Base-by-base conservation (phyloP, 139 green algal species). In the Tetradesmus obliquus region DNA sequence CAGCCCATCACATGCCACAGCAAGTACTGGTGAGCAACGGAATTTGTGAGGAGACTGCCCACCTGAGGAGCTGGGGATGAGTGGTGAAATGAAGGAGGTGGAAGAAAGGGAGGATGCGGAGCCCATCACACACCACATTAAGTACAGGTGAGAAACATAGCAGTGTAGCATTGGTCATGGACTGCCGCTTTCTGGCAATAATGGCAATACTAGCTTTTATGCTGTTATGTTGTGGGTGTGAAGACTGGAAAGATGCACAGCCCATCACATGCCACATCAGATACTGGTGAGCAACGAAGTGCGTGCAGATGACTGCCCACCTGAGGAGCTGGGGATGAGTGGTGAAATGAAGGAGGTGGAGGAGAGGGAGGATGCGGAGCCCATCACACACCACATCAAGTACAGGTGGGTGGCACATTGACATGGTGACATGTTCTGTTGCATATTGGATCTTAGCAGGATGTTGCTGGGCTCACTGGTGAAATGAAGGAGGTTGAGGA, bases 401-500 rank as follows among this genome's bases (percentile, higher is more conserved):
- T 88, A 88, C 82, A 88, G 32, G 82, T 88, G 19, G 19, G 82
- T n/a, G n/a, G n/a, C n/a, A n/a, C n/a, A n/a, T n/a, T n/a, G n/a
- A n/a, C n/a, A n/a, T n/a, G n/a, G n/a, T n/a, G n/a, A n/a, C n/a
- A n/a, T n/a, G n/a, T n/a, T n/a, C n/a, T n/a, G n/a, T n/a, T n/a
- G n/a, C n/a, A n/a, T n/a, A n/a, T n/a, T n/a, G n/a, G n/a, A n/a
- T n/a, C n/a, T n/a, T n/a, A n/a, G n/a, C n/a, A n/a, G n/a, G n/a
- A n/a, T n/a, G n/a, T n/a, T n/a, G n/a, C n/a, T n/a, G n/a, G n/a
- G n/a, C n/a, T n/a, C n/a, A n/a, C n/a, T n/a, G 85, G 85, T 19
- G 22, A 24, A 8, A 10, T 90, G 62, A 58, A 90, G 62, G 85
- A 90, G 8, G 62, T 53, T 45, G 85, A 90, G 12, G 62, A 90